Evolutionary conservation across 2,329 filamentous ascomycete species (phyloP), one percentile per base, ranked within the genome.

Genomic region (Fusarium albidum): DNA sequence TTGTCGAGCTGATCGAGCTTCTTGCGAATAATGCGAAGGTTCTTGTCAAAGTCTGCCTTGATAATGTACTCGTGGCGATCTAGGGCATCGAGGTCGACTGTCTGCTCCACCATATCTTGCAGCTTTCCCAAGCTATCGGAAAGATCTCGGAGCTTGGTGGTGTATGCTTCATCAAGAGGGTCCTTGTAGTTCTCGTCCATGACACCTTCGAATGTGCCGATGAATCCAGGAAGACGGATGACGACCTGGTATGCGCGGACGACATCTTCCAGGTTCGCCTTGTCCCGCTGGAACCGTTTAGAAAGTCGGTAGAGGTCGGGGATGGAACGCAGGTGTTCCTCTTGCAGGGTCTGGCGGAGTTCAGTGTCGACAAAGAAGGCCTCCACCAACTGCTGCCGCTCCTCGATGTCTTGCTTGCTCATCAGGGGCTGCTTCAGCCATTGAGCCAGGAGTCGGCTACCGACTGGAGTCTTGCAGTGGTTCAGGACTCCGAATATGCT

Each of bases 31-130:
- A 91, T 86, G 14, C 89, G 86, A 31, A 99, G 79, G 48, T 87
- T 84, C 52, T 97, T 92, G 68, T 99, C 95, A 61, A 97, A 99
- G 69, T 99, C 95, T 1, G 96, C 91, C 75, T 98, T 99, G 82
- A 99, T 99, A 67, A 97, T 94, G 75, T 96, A 99, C 71, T 99
- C 95, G 69, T 99, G 95, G 63, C 95, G 92, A 68, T 99, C 94
- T 10, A 99, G 84, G 3, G 95, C 95, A 52, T 96, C 91, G 0
- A 99, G 84, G 68, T 99, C 95, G 12, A 99, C 93, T 0, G 96
- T 99, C 2, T 95, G 96, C 77, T 99, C 95, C 0, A 99, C 95
- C 92, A 99, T 97, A 71, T 99, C 95, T 68, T 94, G 91, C 10
- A 99, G 80, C 70, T 92, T 96, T 21, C 84, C 87, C 43, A 99